Percentiles rank a stretch among this genome's conserved stretches.
Conservation (phyloP, 139 green algal species). For the Limnomonas spitsbergensis region DNA sequence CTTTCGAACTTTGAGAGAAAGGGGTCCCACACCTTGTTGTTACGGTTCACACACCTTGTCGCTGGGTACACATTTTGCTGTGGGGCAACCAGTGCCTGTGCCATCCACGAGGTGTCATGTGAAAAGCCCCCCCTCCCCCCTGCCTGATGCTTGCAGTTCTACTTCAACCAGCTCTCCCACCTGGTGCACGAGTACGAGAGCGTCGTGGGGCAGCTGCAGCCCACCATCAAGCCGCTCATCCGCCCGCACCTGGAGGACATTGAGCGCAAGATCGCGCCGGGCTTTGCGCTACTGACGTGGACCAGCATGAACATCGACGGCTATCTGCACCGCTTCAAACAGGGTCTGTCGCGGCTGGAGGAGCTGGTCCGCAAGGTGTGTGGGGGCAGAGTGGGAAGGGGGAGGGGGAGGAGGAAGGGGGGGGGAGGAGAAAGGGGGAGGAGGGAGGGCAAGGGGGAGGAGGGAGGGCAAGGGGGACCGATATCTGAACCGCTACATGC, state of each 20-base stretch:
- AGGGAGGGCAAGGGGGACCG: too few relatives aligned
- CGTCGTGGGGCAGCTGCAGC: conserved; percentile 53
- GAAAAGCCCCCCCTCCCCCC: neutral
- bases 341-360: conserved; percentile 69
- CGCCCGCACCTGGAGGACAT: conserved; percentile 82
- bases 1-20: too few relatives aligned
- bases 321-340: conserved; percentile 83
- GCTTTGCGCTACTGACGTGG: conserved; percentile 81
- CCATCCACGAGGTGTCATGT: too few relatives aligned
- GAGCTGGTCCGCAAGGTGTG: conserved; percentile 81
- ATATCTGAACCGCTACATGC: too few relatives aligned
- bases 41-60: too few relatives aligned
- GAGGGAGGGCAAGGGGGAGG: too few relatives aligned
- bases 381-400: neutral
- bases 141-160: conserved; percentile 71
- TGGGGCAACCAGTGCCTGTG: too few relatives aligned
- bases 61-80: too few relatives aligned
- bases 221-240: conserved; percentile 75
- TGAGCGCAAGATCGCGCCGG: conserved; percentile 80
- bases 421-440: neutral
- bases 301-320: conserved; percentile 90
- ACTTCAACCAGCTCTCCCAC: conserved; percentile 80
- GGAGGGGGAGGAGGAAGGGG: neutral
- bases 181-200: conserved; percentile 71
- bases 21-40: too few relatives aligned